Evolutionary conservation across 2,329 filamentous ascomycete genomes (phyloP).

Genomic region (Plenodomus tracheiphilus): DNA sequence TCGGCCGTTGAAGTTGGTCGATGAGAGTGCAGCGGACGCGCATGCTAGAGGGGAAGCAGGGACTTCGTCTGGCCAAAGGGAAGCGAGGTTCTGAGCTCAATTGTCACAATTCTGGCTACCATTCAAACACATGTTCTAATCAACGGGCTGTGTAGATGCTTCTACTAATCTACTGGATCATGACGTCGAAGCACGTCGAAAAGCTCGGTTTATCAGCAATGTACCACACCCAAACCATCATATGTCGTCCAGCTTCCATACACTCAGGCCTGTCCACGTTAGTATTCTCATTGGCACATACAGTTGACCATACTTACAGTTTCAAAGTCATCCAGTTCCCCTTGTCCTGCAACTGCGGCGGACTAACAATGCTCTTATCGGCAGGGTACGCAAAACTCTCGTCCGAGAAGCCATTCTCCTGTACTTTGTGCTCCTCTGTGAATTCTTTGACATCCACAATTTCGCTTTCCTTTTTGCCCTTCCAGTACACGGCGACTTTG

Average conservation of each 20-base stretch:
- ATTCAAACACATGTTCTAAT: no score
- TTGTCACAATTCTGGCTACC: no score
- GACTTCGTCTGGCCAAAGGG: slow-evolving; percentile 29
- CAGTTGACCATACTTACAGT: slow-evolving; percentile 9
- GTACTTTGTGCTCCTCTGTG: slow-evolving; percentile 17
- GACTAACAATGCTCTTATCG: slow-evolving; percentile 16
- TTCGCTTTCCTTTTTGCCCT: slow-evolving; percentile 20
- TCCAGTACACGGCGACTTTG: slow-evolving; percentile 18
- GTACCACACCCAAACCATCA: slow-evolving; percentile 35
- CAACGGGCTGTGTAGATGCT: not conserved
- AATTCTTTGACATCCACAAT: slow-evolving; percentile 26
- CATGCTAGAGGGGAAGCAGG: slow-evolving; percentile 64
- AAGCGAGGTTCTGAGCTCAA: slow-evolving; percentile 15
- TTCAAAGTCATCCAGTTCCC: slow-evolving; percentile 31
- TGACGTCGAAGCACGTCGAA: slow-evolving; percentile 32
- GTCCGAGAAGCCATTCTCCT: slow-evolving; percentile 25
- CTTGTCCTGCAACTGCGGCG: slow-evolving; percentile 27
- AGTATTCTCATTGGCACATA: not conserved
- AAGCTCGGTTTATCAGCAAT: slow-evolving; percentile 20
- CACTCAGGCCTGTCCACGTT: slow-evolving; percentile 17
- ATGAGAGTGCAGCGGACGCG: slow-evolving; percentile 55
- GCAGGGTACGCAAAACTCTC: slow-evolving; percentile 26
- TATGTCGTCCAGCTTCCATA: slow-evolving; percentile 30
- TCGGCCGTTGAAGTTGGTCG: slow-evolving; percentile 63
- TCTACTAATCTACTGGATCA: slow-evolving; percentile 11